A percentile compares a stretch with the other conserved stretches of the same genome.
Conservation (phyloP, 805 yeast species). For the Candida glaebosa region DNA sequence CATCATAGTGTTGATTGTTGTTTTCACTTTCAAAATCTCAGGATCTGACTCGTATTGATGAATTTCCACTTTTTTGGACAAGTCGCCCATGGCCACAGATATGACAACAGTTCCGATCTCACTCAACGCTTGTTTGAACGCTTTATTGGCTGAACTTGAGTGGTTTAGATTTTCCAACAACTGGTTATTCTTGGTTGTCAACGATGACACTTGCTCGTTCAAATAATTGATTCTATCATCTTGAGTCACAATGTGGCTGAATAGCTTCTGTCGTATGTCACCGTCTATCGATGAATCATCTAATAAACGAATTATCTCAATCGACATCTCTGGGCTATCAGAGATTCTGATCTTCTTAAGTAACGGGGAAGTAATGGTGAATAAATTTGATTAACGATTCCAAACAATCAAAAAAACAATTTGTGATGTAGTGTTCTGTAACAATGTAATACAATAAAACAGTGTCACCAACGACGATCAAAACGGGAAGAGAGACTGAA, state of each 20-base stretch:
- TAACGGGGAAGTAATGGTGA: slow-evolving; percentile 2
- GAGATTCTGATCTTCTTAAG: slow-evolving; percentile 3
- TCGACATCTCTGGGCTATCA: slow-evolving; percentile 2
- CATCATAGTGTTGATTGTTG: slow-evolving; percentile 85
- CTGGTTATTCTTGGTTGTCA: neutral
- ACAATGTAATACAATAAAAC: neutral
- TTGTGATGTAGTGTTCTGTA: neutral
- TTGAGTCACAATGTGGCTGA: slow-evolving; percentile 1
- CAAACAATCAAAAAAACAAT: neutral
- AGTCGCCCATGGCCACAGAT: slow-evolving; percentile 86
- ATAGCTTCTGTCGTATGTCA: slow-evolving; percentile 4
- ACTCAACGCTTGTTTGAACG: slow-evolving; percentile 65
- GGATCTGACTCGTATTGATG: slow-evolving; percentile 73
- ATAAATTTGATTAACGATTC: neutral
- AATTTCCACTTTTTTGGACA: slow-evolving; percentile 74
- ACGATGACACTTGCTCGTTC: slow-evolving; percentile 1
- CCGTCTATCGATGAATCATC: slow-evolving; percentile 1
- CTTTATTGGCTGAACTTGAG: slow-evolving; percentile 52
- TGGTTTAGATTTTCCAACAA: slow-evolving; percentile 1
- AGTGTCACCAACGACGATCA: neutral
- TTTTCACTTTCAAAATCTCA: slow-evolving; percentile 74
- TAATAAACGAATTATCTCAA: slow-evolving; percentile 1
- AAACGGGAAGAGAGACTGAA: neutral
- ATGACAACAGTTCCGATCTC: slow-evolving; percentile 86
- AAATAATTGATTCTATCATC: slow-evolving; percentile 4